Percentiles rank a stretch among this genome's conserved stretches.
These are phyloP conservation scores for Sarocladium strictum DNA, from an alignment of 2,329 filamentous ascomycete species.

Conservation along the genomic window DNA sequence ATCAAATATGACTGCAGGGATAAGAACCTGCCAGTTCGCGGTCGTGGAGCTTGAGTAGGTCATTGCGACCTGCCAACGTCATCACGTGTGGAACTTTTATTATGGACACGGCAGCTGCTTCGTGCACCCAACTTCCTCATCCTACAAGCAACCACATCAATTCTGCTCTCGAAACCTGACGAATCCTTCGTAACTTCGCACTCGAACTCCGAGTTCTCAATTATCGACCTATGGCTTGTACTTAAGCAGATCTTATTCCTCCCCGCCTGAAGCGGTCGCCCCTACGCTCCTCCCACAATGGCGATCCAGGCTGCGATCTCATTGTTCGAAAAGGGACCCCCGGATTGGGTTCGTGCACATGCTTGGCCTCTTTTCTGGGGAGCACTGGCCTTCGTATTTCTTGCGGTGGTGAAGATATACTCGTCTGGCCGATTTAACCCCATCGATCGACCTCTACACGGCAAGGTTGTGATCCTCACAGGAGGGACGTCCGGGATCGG, in stretches of 20 bases:
- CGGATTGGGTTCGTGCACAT: conserved; percentile 40
- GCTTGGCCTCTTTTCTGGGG: conserved; percentile 36
- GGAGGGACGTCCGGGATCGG: conserved; percentile 93
- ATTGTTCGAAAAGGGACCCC: conserved; percentile 41
- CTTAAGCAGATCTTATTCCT: neutral
- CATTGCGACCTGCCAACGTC: too few species aligned
- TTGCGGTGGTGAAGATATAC: conserved; percentile 61
- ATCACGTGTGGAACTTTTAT: conserved; percentile 7
- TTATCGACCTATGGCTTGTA: neutral
- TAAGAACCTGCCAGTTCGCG: too few species aligned
- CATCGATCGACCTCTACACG: conserved; percentile 81
- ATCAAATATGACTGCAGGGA: too few species aligned
- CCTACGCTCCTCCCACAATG: conserved; percentile 30
- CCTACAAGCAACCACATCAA: neutral
- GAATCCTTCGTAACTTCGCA: neutral
- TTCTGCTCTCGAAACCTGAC: neutral
- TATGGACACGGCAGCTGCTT: conserved; percentile 1
- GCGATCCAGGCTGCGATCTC: conserved; percentile 46
- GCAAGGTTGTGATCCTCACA: conserved; percentile 89
- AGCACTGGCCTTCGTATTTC: conserved; percentile 26
- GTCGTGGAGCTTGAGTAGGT: neutral
- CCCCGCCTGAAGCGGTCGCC: neutral
- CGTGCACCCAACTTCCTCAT: neutral
- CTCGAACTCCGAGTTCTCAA: neutral
- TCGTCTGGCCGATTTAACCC: conserved; percentile 68